Base-by-base conservation (phyloP, 2,329 filamentous ascomycete genomes). In the Pseudogymnoascus sp. region DNA sequence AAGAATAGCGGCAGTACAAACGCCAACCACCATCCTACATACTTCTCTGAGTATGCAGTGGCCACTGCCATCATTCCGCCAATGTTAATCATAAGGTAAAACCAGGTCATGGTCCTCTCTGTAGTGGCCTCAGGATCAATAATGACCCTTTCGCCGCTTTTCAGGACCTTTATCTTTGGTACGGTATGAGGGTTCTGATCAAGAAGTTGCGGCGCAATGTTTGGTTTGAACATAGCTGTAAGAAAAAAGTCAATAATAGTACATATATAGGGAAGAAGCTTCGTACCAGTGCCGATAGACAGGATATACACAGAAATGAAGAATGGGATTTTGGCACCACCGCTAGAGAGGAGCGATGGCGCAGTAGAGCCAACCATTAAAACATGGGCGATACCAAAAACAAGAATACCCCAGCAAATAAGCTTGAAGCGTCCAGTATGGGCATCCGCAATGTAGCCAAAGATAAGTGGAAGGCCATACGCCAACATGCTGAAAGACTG, bases 21-120 rank as follows among this genome's bases (percentile, higher is more conserved):
- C 0, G 88, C 81, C 16, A 88, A 79, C 86, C 87, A 91, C 78
- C 89, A 91, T 43, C 76, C 75, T 26, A 77, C 68, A 50, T 74
- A 73, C 65, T 76, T 77, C 43, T 78, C 77, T 0, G 73, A 66
- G 22, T 78, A 79, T 0, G 73, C 71, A 12, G 75, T 77, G 3
- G 75, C 74, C 16, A 77, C 65, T 63, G 80, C 84, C 41, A 79
- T 71, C 62, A 69, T 68, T 26, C 85, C 83, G 50, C 88, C 88
- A 10, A 88, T 71, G 71, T 89, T 89, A 76, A 89, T 86, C 69
- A 86, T 81, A 63, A 89, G 78, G 75, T 90, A 90, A 73, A 89
- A 90, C 68, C 68, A 87, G 69, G 85, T 80, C 72, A 86, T 89
- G 64, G 90, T 83, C 19, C 83, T 78, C 4, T 81, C 78, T 8